Evolutionary conservation across 1,284 basidiomycete genomes (phyloP), one percentile per base, ranked within the genome.

Genomic region (Fomitiporia mediterranea): DNA sequence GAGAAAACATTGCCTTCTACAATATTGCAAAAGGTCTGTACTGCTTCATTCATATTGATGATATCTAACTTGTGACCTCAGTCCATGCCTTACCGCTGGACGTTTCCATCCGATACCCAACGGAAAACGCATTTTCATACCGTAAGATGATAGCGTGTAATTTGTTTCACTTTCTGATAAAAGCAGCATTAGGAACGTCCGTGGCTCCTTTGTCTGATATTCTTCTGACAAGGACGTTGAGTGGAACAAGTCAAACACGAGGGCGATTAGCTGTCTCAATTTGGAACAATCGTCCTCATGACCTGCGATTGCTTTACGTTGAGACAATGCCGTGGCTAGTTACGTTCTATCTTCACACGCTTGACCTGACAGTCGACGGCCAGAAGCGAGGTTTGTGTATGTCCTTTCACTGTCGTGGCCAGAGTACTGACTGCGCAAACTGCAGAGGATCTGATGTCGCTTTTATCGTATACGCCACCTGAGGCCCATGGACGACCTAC

Each of bases 261-360:
- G 92, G 92, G 1, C 76, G 79, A 25, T 81, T 99, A 15, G 78
- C 80, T 32, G 70, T 96, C 5, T 75, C 78, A 21, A 70, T 98
- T 49, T 76, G 69, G 13, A 98, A 98, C 67, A 78, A 83, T 52
- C 73, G 74, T 17, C 65, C 77, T 4, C 62, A 68, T 0, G 67
- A 78, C 1, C 69, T 86, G 30, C 71, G 78, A 28, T 77, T 86
- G 0, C 70, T 88, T 6, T 98, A 96, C 72, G 80, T 93, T 52
- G 97, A 99, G 70, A 88, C 89, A 1, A 85, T 97, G 77, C 96
- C 96, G 2, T 97, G 94, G 86, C 87, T 94, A 66, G 78, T 98
- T 49, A 87, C 90, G 60, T 87, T 92, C 47, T 94, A 89, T 73
- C 74, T 97, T 59, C 90, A 94, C 70, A 94, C 94, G 4, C 73